Conservation (phyloP, 2,329 filamentous ascomycete species). For the Chaetoscypha palmicola region DNA sequence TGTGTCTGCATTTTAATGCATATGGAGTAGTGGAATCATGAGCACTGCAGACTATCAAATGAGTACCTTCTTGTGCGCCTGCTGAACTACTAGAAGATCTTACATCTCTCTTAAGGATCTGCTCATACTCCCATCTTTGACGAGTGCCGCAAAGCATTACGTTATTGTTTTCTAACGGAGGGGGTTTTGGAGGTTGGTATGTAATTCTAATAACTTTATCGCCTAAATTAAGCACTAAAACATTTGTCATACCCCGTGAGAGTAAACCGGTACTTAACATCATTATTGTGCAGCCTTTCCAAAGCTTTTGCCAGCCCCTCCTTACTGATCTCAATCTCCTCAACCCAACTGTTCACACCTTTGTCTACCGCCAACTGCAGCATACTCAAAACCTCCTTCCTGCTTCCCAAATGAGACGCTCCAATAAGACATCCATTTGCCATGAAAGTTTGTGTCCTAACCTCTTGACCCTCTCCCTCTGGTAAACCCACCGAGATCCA, state of each 20-base stretch:
- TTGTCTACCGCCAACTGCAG: conserved; percentile 63
- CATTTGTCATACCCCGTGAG: conserved; percentile 61
- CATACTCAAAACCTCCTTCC: conserved; percentile 66
- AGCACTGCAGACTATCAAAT: too few relatives aligned
- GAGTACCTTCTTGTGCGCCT: too few relatives aligned
- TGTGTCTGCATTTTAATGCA: too few relatives aligned
- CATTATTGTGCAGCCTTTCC: conserved; percentile 61
- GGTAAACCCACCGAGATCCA: conserved; percentile 78
- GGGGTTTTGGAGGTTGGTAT: too few relatives aligned
- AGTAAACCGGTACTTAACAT: conserved; percentile 68
- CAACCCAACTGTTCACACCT: conserved; percentile 62
- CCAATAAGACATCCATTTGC: conserved; percentile 68
- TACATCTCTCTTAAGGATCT: too few relatives aligned
- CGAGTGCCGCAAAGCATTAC: too few relatives aligned
- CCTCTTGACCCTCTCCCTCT: conserved; percentile 63
- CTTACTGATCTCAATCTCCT: conserved; percentile 66
- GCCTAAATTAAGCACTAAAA: conserved; percentile 35
- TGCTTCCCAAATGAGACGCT: conserved; percentile 62
- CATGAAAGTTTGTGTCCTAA: conserved; percentile 70
- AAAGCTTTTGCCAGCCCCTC: conserved; percentile 63
- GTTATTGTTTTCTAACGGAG: too few relatives aligned
- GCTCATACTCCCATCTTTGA: too few relatives aligned
- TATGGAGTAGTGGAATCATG: too few relatives aligned
- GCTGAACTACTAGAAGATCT: too few relatives aligned
- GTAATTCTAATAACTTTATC: background rate